phyloP scores from a whole-genome alignment of 768 basidiomycete species.

The Symmetrospora coprosmae region DNA sequence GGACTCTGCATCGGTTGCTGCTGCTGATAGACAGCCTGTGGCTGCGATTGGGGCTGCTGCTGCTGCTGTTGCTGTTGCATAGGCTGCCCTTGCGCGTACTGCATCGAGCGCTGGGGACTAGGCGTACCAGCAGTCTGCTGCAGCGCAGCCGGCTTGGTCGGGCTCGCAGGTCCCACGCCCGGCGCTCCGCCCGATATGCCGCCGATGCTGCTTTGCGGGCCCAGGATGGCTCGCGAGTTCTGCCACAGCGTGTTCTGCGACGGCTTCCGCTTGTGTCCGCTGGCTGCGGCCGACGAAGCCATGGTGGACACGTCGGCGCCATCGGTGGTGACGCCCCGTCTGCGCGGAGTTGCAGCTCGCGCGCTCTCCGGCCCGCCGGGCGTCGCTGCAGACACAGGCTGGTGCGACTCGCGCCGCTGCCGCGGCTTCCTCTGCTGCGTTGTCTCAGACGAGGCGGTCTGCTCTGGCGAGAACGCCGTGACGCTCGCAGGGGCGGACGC shows the following conservation, averaged over 20 bases:
- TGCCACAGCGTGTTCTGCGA: slow-evolving; percentile 18
- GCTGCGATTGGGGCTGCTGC: not conserved
- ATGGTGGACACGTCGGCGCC: not conserved
- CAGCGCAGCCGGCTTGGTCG: not conserved
- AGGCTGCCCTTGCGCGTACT: not conserved
- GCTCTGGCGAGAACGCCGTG: not conserved
- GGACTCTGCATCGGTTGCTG: not conserved
- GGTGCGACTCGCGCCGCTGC: not conserved
- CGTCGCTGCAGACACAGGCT: not conserved
- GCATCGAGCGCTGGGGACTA: not conserved
- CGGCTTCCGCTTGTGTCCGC: slow-evolving; percentile 8
- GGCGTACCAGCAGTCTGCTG: not conserved
- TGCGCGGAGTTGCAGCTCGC: not conserved
- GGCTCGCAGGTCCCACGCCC: not conserved
- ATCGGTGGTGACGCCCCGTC: not conserved
- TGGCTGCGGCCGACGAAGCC: not conserved
- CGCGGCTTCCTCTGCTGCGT: not conserved
- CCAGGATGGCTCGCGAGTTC: slow-evolving; percentile 13
- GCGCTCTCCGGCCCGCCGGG: not conserved
- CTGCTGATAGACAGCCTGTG: not conserved
- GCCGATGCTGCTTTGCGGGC: not conserved
- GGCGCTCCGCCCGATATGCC: not conserved
- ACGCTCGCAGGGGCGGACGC: not conserved
- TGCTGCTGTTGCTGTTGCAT: not conserved
- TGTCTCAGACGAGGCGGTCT: not conserved